Evolutionary conservation across 2,329 filamentous ascomycete genomes (phyloP), one percentile per base, ranked within the genome.

Genomic region (Fusarium longipes): DNA sequence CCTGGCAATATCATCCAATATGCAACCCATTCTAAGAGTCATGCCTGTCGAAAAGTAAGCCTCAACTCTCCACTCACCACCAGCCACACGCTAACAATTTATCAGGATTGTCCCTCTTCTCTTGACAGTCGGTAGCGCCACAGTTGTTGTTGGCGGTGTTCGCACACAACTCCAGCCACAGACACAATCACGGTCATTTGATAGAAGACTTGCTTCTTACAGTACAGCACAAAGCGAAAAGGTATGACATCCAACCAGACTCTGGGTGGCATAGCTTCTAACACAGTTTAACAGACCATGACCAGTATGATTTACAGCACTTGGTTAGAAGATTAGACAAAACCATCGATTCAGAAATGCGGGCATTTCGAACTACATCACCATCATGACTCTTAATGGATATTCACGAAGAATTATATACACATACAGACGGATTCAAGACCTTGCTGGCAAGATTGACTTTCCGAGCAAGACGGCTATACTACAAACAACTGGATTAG

Each of bases 121-220:
- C 29, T 43, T 73, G 45, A 49, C 71, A 12, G 59, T 70, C 10
- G 70, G 68, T 53, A 73, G 70, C 33, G 70, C 62, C 33, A 57
- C 69, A 29, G 39, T 61, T 22, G 59, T 67, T 6, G 55, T 43
- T 1, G 43, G 57, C 12, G 68, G 57, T 49, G 44, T 73, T 27
- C 63, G 51, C 9, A 51, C 57, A n/a, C 65, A 69, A 18, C 63
- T 73, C 30, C 51, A 40, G 42, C 52, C 53, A 33, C 59, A 63
- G 20, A 27, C 50, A 47, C 40, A 43, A n/a, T 62, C 70, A 25
- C 32, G 63, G 22, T 61, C 54, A 3, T 72, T 73, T 40, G 71
- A 73, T 35, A 62, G 69, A 45, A 67, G 60, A 15, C 73, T 73
- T n/a, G 57, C 50, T 30, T 59, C 68, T 30, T 73, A 73, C 48